These are phyloP conservation scores for Fusarium sp. DNA, from an alignment of 2,329 filamentous ascomycete genomes.

Conservation along the genomic window DNA sequence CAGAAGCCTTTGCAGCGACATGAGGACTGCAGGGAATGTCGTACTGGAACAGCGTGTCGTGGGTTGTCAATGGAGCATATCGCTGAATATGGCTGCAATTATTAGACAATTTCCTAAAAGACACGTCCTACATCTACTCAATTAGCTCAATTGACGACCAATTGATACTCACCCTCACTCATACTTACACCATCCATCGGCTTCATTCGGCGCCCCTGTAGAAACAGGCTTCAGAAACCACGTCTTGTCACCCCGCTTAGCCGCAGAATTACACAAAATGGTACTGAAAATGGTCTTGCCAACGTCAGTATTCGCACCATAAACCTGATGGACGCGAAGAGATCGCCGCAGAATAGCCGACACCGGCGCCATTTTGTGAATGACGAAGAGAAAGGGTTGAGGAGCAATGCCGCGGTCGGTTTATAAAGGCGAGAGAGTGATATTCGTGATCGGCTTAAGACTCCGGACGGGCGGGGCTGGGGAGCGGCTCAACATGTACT, in stretches of 20 bases:
- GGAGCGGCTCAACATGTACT: slow-evolving; percentile 19
- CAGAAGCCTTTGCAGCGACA: slow-evolving; percentile 70
- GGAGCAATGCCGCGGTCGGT: slow-evolving; percentile 6
- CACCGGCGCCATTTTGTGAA: slow-evolving; percentile 59
- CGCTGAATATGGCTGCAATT: slow-evolving; percentile 70
- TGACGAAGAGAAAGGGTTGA: background rate
- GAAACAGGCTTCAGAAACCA: slow-evolving; percentile 86
- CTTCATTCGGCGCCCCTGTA: slow-evolving; percentile 77
- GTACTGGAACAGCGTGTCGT: slow-evolving; percentile 77
- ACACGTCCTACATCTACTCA: slow-evolving; percentile 7
- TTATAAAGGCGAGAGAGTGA: slow-evolving; percentile 22
- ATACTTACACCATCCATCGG: slow-evolving; percentile 73
- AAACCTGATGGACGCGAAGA: slow-evolving; percentile 79
- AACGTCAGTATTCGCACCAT: slow-evolving; percentile 86
- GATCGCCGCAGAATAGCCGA: slow-evolving; percentile 76
- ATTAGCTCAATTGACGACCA: slow-evolving; percentile 3
- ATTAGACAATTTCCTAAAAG: background rate
- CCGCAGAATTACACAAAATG: slow-evolving; percentile 74
- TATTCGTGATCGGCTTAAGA: slow-evolving; percentile 1
- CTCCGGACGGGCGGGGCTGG: slow-evolving; percentile 24
- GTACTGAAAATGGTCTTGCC: slow-evolving; percentile 88
- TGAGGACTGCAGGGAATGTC: slow-evolving; percentile 82
- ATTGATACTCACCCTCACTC: rapidly evolving
- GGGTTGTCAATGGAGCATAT: slow-evolving; percentile 65
- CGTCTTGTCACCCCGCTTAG: slow-evolving; percentile 62